Percentiles rank a stretch among this genome's conserved stretches.
phyloP scores from a whole-genome alignment of 2,329 filamentous ascomycete genomes.

The Colletotrichum cordylinicola region DNA sequence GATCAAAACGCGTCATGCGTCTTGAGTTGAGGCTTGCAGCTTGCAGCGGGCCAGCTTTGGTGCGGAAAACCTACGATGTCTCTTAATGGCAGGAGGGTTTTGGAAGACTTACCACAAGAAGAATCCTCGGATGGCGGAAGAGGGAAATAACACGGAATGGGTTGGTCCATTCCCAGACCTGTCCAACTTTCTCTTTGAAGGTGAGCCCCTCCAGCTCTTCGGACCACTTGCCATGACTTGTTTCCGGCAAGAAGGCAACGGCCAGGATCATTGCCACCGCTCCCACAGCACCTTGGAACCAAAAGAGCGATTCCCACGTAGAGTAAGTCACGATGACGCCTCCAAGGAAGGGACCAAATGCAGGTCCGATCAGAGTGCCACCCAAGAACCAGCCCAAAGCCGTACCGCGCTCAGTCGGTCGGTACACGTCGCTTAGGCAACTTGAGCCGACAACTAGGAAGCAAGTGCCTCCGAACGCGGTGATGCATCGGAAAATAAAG shows the following conservation, averaged over 20 bases:
- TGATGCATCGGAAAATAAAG: constrained; percentile 73
- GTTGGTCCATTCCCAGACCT: constrained; percentile 58
- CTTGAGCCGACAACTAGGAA: constrained; percentile 72
- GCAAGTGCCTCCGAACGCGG: constrained; percentile 72
- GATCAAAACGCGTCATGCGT: not conserved
- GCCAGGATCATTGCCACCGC: constrained; percentile 61
- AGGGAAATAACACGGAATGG: constrained; percentile 68
- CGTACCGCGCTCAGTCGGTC: constrained; percentile 67
- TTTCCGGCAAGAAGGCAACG: constrained; percentile 70
- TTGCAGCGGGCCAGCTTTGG: not conserved
- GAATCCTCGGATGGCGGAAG: constrained; percentile 70
- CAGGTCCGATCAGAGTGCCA: constrained; percentile 71
- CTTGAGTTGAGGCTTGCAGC: not conserved
- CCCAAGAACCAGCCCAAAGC: constrained; percentile 71
- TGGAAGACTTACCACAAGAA: constrained; percentile 46
- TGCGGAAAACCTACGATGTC: not conserved
- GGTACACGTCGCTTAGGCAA: constrained; percentile 63
- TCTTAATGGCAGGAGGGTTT: not conserved
- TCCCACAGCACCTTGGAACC: constrained; percentile 69
- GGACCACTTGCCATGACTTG: constrained; percentile 67
- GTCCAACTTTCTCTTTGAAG: constrained; percentile 46
- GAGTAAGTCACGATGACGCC: constrained; percentile 74
- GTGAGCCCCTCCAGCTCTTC: constrained; percentile 65
- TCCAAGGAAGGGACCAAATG: constrained; percentile 67
- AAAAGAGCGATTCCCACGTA: constrained; percentile 74